These are phyloP conservation scores for Trypanosoma mega DNA, from an alignment of 208 protist genomes.

Conservation along the genomic window DNA sequence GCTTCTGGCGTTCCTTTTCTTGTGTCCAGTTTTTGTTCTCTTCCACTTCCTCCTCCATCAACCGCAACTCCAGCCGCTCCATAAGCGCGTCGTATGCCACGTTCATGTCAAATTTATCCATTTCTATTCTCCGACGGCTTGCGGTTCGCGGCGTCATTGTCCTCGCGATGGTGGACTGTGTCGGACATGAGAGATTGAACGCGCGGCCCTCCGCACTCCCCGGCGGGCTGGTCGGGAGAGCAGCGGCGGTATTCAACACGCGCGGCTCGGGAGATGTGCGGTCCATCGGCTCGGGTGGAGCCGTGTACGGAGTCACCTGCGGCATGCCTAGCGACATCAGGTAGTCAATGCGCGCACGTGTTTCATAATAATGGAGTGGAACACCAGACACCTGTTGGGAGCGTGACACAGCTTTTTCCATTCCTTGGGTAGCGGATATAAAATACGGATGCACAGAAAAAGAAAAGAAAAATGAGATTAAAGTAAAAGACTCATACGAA, in stretches of 20 bases:
- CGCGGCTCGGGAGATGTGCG: constrained; percentile 10
- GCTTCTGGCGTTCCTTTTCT: background rate
- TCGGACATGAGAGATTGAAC: no score
- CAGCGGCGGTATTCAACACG: no score
- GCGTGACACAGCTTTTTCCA: background rate
- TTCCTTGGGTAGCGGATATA: background rate
- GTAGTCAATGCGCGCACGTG: constrained; percentile 33
- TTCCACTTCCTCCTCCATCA: constrained; percentile 20
- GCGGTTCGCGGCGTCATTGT: background rate
- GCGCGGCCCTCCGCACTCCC: background rate
- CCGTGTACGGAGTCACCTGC: constrained; percentile 23
- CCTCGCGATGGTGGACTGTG: background rate
- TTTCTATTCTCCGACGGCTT: background rate
- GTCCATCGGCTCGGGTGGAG: background rate
- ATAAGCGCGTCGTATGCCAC: constrained; percentile 30
- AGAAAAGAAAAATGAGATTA: constrained; percentile 10
- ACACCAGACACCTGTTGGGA: constrained; percentile 11
- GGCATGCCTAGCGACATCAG: constrained; percentile 22
- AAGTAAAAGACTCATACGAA: background rate
- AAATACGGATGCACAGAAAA: background rate
- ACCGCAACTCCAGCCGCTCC: constrained; percentile 13
- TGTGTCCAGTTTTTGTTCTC: background rate
- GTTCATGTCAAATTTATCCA: constrained; percentile 21
- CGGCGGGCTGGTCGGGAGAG: background rate
- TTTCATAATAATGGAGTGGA: constrained; percentile 46